These are phyloP conservation scores for Chlamydomonas reinhardtii DNA, from an alignment of 163 green algal species.

Conservation along the genomic window DNA sequence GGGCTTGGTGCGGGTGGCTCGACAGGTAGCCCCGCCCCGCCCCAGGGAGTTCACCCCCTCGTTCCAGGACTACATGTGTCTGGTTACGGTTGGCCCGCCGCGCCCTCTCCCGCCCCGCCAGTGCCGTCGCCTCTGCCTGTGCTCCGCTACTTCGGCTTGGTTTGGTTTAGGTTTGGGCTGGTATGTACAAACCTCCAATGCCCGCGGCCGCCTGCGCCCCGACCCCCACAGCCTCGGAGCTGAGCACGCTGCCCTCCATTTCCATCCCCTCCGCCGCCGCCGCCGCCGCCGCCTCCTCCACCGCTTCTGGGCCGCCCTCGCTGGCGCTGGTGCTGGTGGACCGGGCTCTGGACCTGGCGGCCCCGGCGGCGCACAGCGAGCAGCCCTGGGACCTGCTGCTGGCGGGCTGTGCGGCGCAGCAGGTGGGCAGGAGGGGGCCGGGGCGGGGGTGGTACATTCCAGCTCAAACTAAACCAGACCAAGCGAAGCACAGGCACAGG, in stretches of 20 bases:
- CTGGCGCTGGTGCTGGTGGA: constrained; percentile 73
- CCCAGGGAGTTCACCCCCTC: no score
- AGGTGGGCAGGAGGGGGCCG: not conserved
- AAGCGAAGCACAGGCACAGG: no score
- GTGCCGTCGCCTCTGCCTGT: no score
- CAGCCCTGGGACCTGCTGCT: constrained; percentile 55
- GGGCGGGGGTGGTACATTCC: not conserved
- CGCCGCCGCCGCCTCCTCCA: not conserved
- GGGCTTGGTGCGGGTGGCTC: no score
- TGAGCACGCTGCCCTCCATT: constrained; percentile 57
- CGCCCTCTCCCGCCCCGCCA: not conserved
- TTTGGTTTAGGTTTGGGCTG: no score
- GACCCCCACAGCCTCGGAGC: constrained; percentile 53
- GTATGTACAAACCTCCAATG: no score
- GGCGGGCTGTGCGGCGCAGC: constrained; percentile 11
- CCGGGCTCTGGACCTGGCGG: constrained; percentile 70
- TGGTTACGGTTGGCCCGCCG: not conserved
- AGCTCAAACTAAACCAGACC: no score
- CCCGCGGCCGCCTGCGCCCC: no score
- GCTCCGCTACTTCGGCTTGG: no score
- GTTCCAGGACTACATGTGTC: no score
- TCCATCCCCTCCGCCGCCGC: not conserved
- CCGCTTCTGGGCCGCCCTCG: not conserved
- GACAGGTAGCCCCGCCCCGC: not conserved
- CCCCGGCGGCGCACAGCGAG: constrained; percentile 66